These are phyloP conservation scores for Talaromyces sp. DNA, from an alignment of 2,329 filamentous ascomycete genomes.

Conservation along the genomic window DNA sequence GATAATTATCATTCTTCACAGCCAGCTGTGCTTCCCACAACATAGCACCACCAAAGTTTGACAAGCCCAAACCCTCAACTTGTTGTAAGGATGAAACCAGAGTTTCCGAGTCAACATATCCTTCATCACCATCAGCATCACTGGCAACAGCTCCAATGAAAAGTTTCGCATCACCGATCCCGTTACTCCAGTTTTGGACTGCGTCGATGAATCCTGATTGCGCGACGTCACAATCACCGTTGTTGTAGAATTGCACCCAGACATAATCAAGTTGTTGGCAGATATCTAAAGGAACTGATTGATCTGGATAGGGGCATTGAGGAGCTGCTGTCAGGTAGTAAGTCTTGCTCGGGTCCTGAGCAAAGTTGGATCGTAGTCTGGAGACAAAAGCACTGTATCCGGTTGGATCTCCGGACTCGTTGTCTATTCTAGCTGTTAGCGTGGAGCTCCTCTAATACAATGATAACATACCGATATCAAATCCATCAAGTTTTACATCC, in stretches of 20 bases:
- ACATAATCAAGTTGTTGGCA: conserved; percentile 51
- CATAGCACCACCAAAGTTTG: conserved; percentile 59
- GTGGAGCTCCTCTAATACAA: not conserved
- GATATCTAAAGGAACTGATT: conserved; percentile 47
- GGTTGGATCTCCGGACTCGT: conserved; percentile 17
- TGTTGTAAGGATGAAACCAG: conserved; percentile 2
- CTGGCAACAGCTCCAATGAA: conserved; percentile 52
- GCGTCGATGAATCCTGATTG: conserved; percentile 35
- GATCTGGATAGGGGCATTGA: conserved; percentile 52
- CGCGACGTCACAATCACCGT: conserved; percentile 34
- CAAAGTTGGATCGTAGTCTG: conserved; percentile 46
- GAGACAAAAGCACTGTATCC: conserved; percentile 47
- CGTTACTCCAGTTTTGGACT: conserved; percentile 43
- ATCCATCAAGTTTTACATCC: conserved; percentile 51
- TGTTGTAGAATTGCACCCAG: conserved; percentile 60
- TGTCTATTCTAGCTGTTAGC: conserved; percentile 4
- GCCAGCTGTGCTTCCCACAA: conserved; percentile 55
- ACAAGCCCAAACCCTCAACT: conserved; percentile 45
- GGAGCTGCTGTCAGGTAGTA: conserved; percentile 57
- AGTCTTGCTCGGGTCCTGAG: conserved; percentile 32
- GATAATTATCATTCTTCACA: conserved; percentile 19
- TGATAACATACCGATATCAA: conserved; percentile 35
- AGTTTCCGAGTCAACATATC: conserved; percentile 14
- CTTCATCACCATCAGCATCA: conserved; percentile 21
- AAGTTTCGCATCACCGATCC: conserved; percentile 49